Conservation (phyloP, 2,329 filamentous ascomycete genomes). For the Thelonectria discophora region DNA sequence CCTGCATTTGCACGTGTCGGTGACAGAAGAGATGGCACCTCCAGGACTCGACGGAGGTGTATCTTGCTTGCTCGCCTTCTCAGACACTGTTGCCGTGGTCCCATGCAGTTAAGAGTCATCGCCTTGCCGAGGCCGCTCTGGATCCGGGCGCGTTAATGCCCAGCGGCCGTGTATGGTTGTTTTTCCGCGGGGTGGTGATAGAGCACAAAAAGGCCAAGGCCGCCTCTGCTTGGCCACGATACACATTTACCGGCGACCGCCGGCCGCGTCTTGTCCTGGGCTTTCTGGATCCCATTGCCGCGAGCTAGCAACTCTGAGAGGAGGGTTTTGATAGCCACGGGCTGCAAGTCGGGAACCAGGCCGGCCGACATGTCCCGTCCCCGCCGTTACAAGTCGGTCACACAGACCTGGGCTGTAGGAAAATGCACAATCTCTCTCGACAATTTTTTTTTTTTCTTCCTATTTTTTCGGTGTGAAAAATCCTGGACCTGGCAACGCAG, state of each 20-base stretch:
- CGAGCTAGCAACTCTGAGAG: conserved; percentile 3
- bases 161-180: conserved; percentile 28
- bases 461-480: conserved; percentile 27
- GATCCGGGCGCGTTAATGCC: conserved; percentile 38
- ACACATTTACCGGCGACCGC: conserved; percentile 20
- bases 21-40: conserved; percentile 31
- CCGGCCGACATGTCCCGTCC: conserved; percentile 32
- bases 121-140: conserved; percentile 22
- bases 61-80: conserved; percentile 25
- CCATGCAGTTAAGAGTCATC: conserved; percentile 36
- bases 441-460: not conserved
- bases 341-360: conserved; percentile 37
- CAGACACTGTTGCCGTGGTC: conserved; percentile 19
- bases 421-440: not conserved
- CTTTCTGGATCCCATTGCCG: not conserved
- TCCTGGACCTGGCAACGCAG: conserved; percentile 17
- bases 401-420: conserved; percentile 6
- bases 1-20: conserved; percentile 34
- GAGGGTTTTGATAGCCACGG: conserved; percentile 27
- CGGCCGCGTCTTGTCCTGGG: not conserved
- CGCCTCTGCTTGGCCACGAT: not conserved
- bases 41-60: conserved; percentile 14
- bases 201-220: not conserved
- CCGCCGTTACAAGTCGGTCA: conserved; percentile 31
- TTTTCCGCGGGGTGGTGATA: conserved; percentile 25